Conservation (phyloP, 2,329 filamentous ascomycete genomes). For the Ilyonectria mors-panacis region DNA sequence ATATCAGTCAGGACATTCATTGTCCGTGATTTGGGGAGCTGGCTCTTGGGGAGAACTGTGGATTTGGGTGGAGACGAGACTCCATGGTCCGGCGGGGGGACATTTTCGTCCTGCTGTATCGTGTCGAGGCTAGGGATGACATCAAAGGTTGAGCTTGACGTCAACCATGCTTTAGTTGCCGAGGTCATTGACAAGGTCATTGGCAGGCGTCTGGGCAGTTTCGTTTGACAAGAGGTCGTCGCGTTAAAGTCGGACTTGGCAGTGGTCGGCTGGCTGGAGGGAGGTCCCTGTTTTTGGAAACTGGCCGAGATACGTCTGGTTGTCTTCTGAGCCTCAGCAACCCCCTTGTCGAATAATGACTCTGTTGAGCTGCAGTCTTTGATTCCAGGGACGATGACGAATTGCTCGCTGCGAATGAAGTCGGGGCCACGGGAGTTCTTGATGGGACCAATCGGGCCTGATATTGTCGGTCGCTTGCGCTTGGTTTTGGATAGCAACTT, state of each 20-base stretch:
- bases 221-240: slow-evolving; percentile 37
- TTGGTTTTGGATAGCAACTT: slow-evolving; percentile 35
- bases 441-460: slow-evolving; percentile 56
- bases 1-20: slow-evolving; percentile 62
- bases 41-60: slow-evolving; percentile 37
- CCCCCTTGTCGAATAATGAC: slow-evolving; percentile 26
- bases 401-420: slow-evolving; percentile 52
- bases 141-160: slow-evolving; percentile 32
- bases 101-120: slow-evolving; percentile 49
- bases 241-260: slow-evolving; percentile 49
- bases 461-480: slow-evolving; percentile 51
- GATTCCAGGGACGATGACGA: slow-evolving; percentile 55
- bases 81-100: slow-evolving; percentile 29
- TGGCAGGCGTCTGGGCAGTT: slow-evolving; percentile 33
- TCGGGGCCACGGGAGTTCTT: slow-evolving; percentile 55
- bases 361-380: slow-evolving; percentile 51
- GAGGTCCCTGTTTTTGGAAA: slow-evolving; percentile 44
- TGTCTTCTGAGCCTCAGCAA: slow-evolving; percentile 31
- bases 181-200: slow-evolving; percentile 34
- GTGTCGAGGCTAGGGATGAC: slow-evolving; percentile 28
- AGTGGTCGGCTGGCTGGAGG: slow-evolving; percentile 49
- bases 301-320: slow-evolving; percentile 51
- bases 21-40: slow-evolving; percentile 62
- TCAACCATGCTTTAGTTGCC: slow-evolving; percentile 28
- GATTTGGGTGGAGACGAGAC: slow-evolving; percentile 1